phyloP scores from a whole-genome alignment of 139 green algal species.

The Zygnema circumcarinatum region DNA sequence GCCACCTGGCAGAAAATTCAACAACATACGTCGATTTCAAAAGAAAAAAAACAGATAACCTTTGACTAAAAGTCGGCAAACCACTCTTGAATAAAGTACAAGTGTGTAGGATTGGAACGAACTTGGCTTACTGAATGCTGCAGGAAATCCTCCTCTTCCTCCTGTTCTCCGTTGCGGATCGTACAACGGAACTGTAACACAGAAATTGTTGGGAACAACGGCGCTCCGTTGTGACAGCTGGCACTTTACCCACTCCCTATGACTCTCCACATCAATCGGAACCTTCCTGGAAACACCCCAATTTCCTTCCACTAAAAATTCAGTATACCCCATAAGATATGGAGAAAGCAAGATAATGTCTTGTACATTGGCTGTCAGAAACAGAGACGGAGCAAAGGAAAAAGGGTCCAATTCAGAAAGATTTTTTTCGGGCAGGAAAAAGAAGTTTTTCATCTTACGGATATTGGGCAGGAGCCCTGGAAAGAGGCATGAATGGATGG shows the following conservation, averaged over 20 bases:
- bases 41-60: too few species aligned
- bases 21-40: too few species aligned
- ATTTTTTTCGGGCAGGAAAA: neutral
- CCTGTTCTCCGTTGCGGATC: neutral
- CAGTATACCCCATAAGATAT: neutral
- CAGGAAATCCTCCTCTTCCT: neutral
- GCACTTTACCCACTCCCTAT: neutral
- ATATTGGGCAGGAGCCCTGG: neutral
- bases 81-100: too few species aligned
- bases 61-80: too few species aligned
- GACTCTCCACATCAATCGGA: neutral
- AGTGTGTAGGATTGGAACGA: too few species aligned
- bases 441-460: conserved; percentile 29
- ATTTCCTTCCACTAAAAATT: neutral
- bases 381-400: neutral
- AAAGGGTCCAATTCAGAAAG: neutral
- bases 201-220: conserved; percentile 14
- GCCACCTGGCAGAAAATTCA: too few species aligned
- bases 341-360: neutral
- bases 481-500: conserved; percentile 51
- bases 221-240: neutral
- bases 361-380: too few species aligned
- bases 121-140: too few species aligned
- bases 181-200: conserved; percentile 16
- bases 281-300: neutral